These are phyloP conservation scores for Agroathelia rolfsii DNA, from an alignment of 1,284 basidiomycete genomes.

Conservation along the genomic window DNA sequence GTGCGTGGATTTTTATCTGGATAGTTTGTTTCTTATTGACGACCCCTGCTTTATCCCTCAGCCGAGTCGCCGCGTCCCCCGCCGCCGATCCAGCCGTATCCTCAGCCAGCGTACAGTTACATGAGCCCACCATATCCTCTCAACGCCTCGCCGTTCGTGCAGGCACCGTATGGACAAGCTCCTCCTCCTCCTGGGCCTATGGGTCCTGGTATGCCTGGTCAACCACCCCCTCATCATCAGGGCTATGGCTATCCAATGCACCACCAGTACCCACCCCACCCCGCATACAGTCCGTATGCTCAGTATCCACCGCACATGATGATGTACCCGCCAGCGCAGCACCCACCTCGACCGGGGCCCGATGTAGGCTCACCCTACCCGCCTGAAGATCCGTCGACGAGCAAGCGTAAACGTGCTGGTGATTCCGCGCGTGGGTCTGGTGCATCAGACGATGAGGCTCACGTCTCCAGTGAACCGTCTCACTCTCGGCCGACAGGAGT, in stretches of 20 bases:
- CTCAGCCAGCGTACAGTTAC: no score
- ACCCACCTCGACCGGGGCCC: no score
- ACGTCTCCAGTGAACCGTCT: constrained; percentile 36
- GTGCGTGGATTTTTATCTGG: no score
- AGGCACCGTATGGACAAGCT: constrained; percentile 24
- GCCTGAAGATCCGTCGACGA: constrained; percentile 19
- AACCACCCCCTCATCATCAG: constrained; percentile 25
- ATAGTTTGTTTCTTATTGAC: no score
- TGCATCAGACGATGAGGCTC: constrained; percentile 48
- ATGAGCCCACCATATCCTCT: constrained; percentile 35
- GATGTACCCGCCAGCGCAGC: constrained; percentile 41
- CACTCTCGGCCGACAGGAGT: constrained; percentile 24
- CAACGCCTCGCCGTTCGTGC: constrained; percentile 48
- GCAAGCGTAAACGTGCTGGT: constrained; percentile 52
- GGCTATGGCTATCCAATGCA: constrained; percentile 55
- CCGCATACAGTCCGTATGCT: constrained; percentile 46
- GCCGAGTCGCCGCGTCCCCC: no score
- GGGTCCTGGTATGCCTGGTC: constrained; percentile 32
- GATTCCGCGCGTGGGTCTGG: constrained; percentile 29
- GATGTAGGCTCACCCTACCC: no score
- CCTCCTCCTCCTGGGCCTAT: constrained; percentile 33
- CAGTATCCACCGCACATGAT: constrained; percentile 57
- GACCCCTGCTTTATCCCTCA: no score
- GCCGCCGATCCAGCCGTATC: no score
- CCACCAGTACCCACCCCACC: constrained; percentile 39